phyloP scores from a whole-genome alignment of 176 grass and related monocot genomes.

The Paspalum vaginatum region DNA sequence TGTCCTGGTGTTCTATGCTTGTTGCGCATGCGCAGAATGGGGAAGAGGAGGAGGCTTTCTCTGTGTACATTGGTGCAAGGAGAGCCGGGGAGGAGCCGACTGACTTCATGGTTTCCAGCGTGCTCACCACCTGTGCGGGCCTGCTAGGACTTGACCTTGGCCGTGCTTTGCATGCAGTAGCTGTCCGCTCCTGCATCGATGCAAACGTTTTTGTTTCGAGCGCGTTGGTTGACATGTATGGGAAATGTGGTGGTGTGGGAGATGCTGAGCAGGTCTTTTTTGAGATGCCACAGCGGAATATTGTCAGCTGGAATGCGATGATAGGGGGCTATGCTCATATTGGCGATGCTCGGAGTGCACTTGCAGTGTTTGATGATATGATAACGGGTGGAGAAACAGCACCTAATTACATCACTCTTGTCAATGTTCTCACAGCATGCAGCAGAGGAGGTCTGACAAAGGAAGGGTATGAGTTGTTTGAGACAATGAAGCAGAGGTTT shows the following conservation, averaged over 20 bases:
- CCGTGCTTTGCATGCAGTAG: slow-evolving; percentile 56
- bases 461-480: slow-evolving; percentile 66
- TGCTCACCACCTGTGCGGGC: slow-evolving; percentile 75
- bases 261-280: slow-evolving; percentile 60
- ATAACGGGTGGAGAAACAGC: slow-evolving; percentile 41
- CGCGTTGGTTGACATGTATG: slow-evolving; percentile 80
- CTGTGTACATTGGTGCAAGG: slow-evolving; percentile 59
- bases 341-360: slow-evolving; percentile 60
- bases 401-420: slow-evolving; percentile 79
- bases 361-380: slow-evolving; percentile 71
- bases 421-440: slow-evolving; percentile 67
- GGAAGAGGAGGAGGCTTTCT: slow-evolving; percentile 71
- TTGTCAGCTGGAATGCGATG: slow-evolving; percentile 75
- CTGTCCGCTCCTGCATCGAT: slow-evolving; percentile 58
- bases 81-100: slow-evolving; percentile 63
- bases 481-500: slow-evolving; percentile 73
- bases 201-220: slow-evolving; percentile 75
- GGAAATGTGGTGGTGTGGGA: slow-evolving; percentile 65
- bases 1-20: slow-evolving; percentile 82
- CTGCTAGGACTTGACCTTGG: slow-evolving; percentile 75
- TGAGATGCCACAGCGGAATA: slow-evolving; percentile 61
- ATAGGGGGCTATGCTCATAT: slow-evolving; percentile 71
- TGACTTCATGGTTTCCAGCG: slow-evolving; percentile 76
- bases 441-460: slow-evolving; percentile 73
- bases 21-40: slow-evolving; percentile 66